Evolutionary conservation across 23 red algal genomes (phyloP), one percentile per base, ranked within the genome.

Genomic region (Gracilaria vermiculophylla): DNA sequence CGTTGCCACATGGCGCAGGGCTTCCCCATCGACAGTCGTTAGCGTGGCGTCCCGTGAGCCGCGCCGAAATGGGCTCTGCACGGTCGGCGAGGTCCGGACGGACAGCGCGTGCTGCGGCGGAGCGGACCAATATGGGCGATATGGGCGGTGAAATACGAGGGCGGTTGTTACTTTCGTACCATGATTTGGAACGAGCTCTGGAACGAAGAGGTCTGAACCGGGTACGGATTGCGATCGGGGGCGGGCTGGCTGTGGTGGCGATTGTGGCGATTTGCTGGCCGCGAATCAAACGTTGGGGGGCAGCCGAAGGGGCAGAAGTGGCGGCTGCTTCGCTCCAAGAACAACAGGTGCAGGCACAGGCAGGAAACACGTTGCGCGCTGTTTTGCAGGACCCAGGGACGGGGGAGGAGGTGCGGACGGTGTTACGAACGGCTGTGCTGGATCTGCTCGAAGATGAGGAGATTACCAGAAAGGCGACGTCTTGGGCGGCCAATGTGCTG

Each of bases 201-300:
- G 67, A 72, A 31, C 43, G 45, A 0, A 42, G 90, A 3, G 90
- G 90, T 20, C 71, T 84, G 64, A 86, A 82, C 25, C 55, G 60
- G 0, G 78, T 62, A 7, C 80, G 78, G 0, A 29, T 93, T 4
- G 25, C 85, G n/a, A 51, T 93, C 31, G 47, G 72, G 3, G 53
- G 45, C 60, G 62, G 35, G 0, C 19, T 76, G 48, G 62, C 51
- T 17, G 15, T 71, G 29, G 79, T 62, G 7, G 80, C 40, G 10
- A 32, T 49, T 37, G 35, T 78, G 21, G 66, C 47, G 17, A 17
- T 88, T n/a, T 65, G 62, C 40, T 94, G 92, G 92, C 78, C 78
- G 52, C 83, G 92, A 5, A 85, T 94, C 83, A 94, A 94, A 23
- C 71, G 62, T 37, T 94, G 92, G 92, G 92, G 92, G 49, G 92